A percentile compares a stretch with the other conserved stretches of the same genome.
Evolutionary conservation across 805 yeast species (phyloP).

Genomic region (Monosporozyma yasuniensis): DNA sequence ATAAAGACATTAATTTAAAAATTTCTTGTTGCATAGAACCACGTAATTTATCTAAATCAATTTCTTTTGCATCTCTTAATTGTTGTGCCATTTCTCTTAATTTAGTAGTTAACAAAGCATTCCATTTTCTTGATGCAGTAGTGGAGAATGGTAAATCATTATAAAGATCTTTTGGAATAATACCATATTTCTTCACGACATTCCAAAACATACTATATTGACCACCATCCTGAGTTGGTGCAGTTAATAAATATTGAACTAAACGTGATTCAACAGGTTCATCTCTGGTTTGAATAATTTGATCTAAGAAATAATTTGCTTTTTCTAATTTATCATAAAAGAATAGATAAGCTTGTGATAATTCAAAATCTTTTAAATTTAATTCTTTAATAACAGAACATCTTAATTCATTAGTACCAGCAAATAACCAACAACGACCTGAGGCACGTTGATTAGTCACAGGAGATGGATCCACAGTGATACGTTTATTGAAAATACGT

Average conservation of each 20-base stretch:
- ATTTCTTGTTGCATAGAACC: slow-evolving; percentile 48
- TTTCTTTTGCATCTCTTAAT: slow-evolving; percentile 38
- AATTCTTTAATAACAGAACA: slow-evolving; percentile 51
- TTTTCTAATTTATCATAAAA: slow-evolving; percentile 84
- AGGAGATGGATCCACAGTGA: slow-evolving; percentile 40
- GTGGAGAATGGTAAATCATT: slow-evolving; percentile 59
- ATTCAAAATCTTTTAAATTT: slow-evolving; percentile 58
- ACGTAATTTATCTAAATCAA: slow-evolving; percentile 36
- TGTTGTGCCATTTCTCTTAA: slow-evolving; percentile 71
- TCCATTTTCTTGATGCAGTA: slow-evolving; percentile 43
- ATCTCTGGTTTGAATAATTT: slow-evolving; percentile 57
- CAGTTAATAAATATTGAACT: slow-evolving; percentile 52
- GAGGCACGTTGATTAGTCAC: slow-evolving; percentile 64
- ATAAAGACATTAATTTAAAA: slow-evolving; percentile 55
- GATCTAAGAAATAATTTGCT: slow-evolving; percentile 71
- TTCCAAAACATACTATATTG: slow-evolving; percentile 80
- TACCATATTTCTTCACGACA: slow-evolving; percentile 69
- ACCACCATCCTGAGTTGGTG: slow-evolving; percentile 78
- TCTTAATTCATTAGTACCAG: slow-evolving; percentile 68
- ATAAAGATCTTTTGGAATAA: slow-evolving; percentile 63
- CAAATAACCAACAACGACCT: slow-evolving; percentile 88
- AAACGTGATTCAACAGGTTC: slow-evolving; percentile 63
- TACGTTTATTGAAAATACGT: slow-evolving; percentile 25
- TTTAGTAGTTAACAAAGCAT: slow-evolving; percentile 55
- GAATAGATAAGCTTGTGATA: slow-evolving; percentile 71